Base-by-base conservation (phyloP, 2,329 filamentous ascomycete genomes). In the Triangularia verruculosa region DNA sequence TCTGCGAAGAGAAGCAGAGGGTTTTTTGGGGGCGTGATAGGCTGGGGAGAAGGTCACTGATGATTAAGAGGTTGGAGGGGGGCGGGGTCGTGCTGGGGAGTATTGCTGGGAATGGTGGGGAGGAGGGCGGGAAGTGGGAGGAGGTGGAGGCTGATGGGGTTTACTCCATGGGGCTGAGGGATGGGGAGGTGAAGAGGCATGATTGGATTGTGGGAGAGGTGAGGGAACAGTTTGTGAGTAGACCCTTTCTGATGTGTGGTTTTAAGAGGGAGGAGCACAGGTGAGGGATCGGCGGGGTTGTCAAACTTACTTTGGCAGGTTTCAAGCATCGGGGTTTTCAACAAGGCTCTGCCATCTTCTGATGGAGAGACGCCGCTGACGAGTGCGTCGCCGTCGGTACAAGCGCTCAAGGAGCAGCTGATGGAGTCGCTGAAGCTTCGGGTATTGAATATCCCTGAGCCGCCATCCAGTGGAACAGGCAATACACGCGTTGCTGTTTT, bases 91-190 rank as follows among this genome's bases (percentile, higher is more conserved):
- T 82, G 9, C 77, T 97, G 27, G 91, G 88, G 65, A 97, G 93
- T 74, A 78, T 94, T 61, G 84, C 88, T 9, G 87, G 88, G 70
- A 78, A 70, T 69, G 77, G 70, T 30, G 77, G 68, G 61, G 74
- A 70, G 68, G 78, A 20, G 9, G 51, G 39, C 4, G 13, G 20
- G 20, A 24, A 77, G 28, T 97, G 93, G 88, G 74, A 80, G 43
- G 95, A 99, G 78, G 89, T 98, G 12, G 88, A 92, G 71, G 91
- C 93, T 13, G 86, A 95, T 74, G 93, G 92, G 6, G 83, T 97
- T 61, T 92, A 95, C 75, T 82, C 84, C 57, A 72, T 94, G 62
- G 80, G 88, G 61, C 74, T 94, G 15, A 72, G 72, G 17, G 58
- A 13, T 6, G 24, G 22, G 51, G 20, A 30, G 4, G 22, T 22